Evolutionary conservation across 1,284 basidiomycete genomes (phyloP).

Genomic region (Austroboletus niveus): DNA sequence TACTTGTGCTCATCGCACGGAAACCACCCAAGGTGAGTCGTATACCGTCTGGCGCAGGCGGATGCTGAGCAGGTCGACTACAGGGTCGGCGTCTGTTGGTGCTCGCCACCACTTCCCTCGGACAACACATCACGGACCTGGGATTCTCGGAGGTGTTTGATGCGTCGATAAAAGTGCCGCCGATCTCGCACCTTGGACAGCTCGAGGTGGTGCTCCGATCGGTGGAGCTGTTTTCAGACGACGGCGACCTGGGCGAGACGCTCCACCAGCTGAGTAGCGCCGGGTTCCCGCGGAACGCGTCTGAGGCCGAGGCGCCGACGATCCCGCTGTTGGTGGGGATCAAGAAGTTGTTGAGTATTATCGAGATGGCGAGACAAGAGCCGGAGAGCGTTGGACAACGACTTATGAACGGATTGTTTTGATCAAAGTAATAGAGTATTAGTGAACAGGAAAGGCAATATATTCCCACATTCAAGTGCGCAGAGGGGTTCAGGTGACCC

Average conservation of each 20-base stretch:
- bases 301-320: constrained; percentile 42
- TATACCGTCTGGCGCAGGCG: not conserved
- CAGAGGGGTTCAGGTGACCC: constrained; percentile 4
- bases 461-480: constrained; percentile 19
- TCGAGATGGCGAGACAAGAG: constrained; percentile 98
- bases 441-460: constrained; percentile 21
- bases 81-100: constrained; percentile 90
- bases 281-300: constrained; percentile 59
- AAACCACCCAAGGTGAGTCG: constrained; percentile 84
- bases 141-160: constrained; percentile 90
- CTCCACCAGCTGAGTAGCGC: constrained; percentile 73
- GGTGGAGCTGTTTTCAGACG: constrained; percentile 72
- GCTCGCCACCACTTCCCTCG: constrained; percentile 90
- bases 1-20: constrained; percentile 87
- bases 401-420: constrained; percentile 67
- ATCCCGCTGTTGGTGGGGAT: constrained; percentile 79
- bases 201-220: constrained; percentile 84
- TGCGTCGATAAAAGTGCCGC: constrained; percentile 83
- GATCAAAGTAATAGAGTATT: not conserved
- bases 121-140: constrained; percentile 86
- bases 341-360: constrained; percentile 88
- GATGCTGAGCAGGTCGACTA: constrained; percentile 9
- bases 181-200: constrained; percentile 71
- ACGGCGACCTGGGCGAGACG: constrained; percentile 57
- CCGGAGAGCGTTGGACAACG: constrained; percentile 77